Evolutionary conservation across 1,284 basidiomycete genomes (phyloP), one percentile per base, ranked within the genome.

Genomic region (Chondrostereum purpureum): DNA sequence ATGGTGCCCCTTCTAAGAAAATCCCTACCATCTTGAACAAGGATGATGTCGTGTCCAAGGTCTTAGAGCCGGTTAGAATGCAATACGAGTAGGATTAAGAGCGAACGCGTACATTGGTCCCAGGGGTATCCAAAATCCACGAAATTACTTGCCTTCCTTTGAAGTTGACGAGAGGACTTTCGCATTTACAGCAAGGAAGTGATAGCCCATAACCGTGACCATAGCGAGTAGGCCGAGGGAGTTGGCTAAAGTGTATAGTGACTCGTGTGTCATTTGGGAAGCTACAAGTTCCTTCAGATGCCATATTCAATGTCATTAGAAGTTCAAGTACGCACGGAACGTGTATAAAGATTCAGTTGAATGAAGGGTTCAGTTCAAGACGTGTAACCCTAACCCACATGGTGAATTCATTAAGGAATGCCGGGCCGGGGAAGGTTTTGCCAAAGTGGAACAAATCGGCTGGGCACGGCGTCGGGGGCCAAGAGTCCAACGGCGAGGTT

Each of bases 181-280:
- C 27, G 79, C 79, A 58, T 92, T 92, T 51, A 93, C 88, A 19
- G 88, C 80, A 47, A 95, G 71, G 55, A 94, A 80, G 66, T 95
- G 92, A 64, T 92, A 94, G 35, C 78, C 76, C 44, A 94, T 81
- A 50, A 91, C 83, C 4, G 85, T 80, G 51, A 89, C 55, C 79
- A 93, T 88, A 27, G 90, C 85, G 31, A 88, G 69, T n/a, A 82
- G 67, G 31, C 90, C 91, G 14, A 92, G 81, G 21, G 78, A 72
- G 67, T 93, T 94, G 38, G 92, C 87, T 42, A 95, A 74, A 50
- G 77, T 75, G 63, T 89, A 90, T 16, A 94, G 73, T 12, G 88
- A 89, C 49, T 75, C 68, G 67, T 92, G 82, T 39, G 77, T 79
- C 45, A 92, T 92, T n/a, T n/a, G n/a, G n/a, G n/a, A n/a, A n/a